Base-by-base conservation (phyloP, 768 basidiomycete genomes). In the Amanita subjunquillea region DNA sequence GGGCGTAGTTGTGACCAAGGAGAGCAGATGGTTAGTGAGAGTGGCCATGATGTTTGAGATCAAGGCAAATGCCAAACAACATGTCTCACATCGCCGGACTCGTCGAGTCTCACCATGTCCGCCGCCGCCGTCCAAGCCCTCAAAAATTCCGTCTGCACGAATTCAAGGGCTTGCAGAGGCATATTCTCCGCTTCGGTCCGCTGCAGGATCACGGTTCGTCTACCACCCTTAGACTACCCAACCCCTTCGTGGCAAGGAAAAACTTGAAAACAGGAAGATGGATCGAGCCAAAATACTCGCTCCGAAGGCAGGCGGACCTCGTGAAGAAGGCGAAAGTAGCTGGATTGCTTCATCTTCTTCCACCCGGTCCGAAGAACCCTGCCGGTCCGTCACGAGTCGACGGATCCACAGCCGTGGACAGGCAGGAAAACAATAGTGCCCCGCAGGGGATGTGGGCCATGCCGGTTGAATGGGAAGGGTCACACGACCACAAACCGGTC, bases 291-390 rank as follows among this genome's bases (percentile, higher is more conserved):
- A 78, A 76, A 55, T 83, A 85, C 58, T 91, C 88, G 4, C 66
- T 85, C 23, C 79, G 90, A 17, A 78, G 79, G 32, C 89, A 92
- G 64, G 86, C 85, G 9, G 85, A 87, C 39, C 72, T 92, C 34
- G 70, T 91, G 45, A 91, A 88, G 69, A 74, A 74, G 48, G 90
- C 90, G 3, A 77, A 77, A 54, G 67, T 66, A 22, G 67, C 70
- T 20, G 75, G 74, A 32, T 71, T 72, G 38, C 62, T 84, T 41
- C 73, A 81, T 37, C 65, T 87, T 6, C 72, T 92, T 4, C 89
- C 89, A 0, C 77, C 82, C 1, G 77, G 89, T 2, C 80, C 78
- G 1, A 90, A 90, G 70, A 60, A 56, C 36, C 40, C 65, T 57
- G 34, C 34, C 12, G 34, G 34, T 4, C 4, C 34, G 34, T 34